phyloP scores from a whole-genome alignment of 2,329 filamentous ascomycete genomes.

The Cadophora malorum region DNA sequence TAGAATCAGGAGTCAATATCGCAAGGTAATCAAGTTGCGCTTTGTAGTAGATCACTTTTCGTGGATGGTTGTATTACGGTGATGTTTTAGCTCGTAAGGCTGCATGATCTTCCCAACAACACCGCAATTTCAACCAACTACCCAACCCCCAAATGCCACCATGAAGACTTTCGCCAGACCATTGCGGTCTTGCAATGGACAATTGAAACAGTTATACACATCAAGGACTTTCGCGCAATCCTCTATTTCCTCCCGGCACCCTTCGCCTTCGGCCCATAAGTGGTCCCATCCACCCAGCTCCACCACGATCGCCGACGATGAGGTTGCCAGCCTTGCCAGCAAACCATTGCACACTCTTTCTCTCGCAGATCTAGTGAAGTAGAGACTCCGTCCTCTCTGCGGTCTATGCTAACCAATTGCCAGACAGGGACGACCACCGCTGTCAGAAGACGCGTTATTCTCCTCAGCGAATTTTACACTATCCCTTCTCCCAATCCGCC shows the following conservation, averaged over 20 bases:
- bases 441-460: conserved; percentile 80
- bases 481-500: conserved; percentile 85
- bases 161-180: conserved; percentile 52
- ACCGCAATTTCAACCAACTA: neutral
- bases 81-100: too few species aligned
- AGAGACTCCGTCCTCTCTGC: conserved; percentile 34
- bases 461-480: conserved; percentile 96
- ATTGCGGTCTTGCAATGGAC: conserved; percentile 45
- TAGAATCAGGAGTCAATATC: too few species aligned
- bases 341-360: conserved; percentile 82
- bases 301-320: conserved; percentile 69
- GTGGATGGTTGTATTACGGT: too few species aligned
- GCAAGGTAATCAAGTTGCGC: too few species aligned
- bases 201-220: neutral
- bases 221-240: conserved; percentile 13
- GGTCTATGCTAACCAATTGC: neutral
- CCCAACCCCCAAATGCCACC: conserved; percentile 50
- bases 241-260: conserved; percentile 30
- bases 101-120: neutral
- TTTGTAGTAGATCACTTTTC: too few species aligned
- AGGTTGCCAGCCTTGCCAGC: conserved; percentile 79
- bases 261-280: conserved; percentile 44
- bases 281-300: conserved; percentile 54
- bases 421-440: conserved; percentile 80
- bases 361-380: conserved; percentile 89